Evolutionary conservation across 768 basidiomycete genomes (phyloP).

Genomic region (Boletus pseudo-olivaceus): DNA sequence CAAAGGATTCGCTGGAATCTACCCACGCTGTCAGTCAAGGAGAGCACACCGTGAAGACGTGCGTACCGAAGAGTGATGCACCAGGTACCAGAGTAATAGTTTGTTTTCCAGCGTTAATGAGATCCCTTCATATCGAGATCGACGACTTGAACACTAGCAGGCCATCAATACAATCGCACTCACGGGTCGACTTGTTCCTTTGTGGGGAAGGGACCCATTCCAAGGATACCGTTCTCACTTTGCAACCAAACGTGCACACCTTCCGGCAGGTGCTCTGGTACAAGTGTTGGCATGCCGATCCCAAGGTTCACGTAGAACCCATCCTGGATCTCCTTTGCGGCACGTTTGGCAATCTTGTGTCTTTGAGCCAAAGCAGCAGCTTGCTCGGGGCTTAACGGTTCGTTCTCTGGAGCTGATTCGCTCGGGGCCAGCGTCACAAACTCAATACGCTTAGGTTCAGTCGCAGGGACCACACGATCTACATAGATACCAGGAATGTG

Average conservation of each 20-base stretch:
- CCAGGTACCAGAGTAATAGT: constrained; percentile 91
- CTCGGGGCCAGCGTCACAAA: constrained; percentile 63
- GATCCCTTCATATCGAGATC: constrained; percentile 50
- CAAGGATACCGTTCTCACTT: constrained; percentile 87
- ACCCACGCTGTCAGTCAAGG: not conserved
- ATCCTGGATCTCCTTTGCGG: constrained; percentile 85
- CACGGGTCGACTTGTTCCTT: constrained; percentile 77
- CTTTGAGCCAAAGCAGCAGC: constrained; percentile 52
- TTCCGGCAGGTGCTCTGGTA: constrained; percentile 72
- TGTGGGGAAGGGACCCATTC: constrained; percentile 89
- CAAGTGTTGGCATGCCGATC: constrained; percentile 88
- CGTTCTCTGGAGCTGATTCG: constrained; percentile 29
- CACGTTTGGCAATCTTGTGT: constrained; percentile 78
- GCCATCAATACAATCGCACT: constrained; percentile 29
- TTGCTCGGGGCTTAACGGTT: constrained; percentile 43
- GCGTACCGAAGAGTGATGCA: constrained; percentile 82
- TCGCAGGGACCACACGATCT: constrained; percentile 81
- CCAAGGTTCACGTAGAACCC: constrained; percentile 88
- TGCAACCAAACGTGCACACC: constrained; percentile 85
- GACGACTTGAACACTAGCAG: not conserved
- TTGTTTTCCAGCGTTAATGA: constrained; percentile 95
- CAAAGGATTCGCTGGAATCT: constrained; percentile 91
- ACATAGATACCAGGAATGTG: constrained; percentile 86
- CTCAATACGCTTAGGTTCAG: constrained; percentile 75
- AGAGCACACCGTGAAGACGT: not conserved